phyloP scores from a whole-genome alignment of 768 basidiomycete species.

The Panaeolus cyanescens region DNA sequence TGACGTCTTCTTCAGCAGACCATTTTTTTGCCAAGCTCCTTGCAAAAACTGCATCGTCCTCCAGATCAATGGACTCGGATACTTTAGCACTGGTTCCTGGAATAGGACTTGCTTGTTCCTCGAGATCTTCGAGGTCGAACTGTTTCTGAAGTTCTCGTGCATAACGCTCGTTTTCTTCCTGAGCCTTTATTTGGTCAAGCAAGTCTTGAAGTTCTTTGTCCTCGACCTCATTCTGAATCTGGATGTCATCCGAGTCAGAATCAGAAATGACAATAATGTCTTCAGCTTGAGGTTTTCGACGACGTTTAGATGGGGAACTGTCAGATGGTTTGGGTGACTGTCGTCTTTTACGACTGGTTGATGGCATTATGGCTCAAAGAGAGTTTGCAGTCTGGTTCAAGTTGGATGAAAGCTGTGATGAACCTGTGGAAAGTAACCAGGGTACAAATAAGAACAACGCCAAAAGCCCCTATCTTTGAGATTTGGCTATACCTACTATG shows the following conservation, averaged over 20 bases:
- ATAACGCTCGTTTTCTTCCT: conserved; percentile 44
- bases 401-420: background rate
- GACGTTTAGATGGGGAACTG: conserved; percentile 12
- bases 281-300: conserved; percentile 18
- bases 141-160: conserved; percentile 36
- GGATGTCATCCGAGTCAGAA: conserved; percentile 35
- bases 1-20: conserved; percentile 23
- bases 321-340: conserved; percentile 2
- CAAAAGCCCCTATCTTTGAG: background rate
- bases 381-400: background rate
- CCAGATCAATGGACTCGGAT: conserved; percentile 13
- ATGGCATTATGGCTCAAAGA: conserved; percentile 7
- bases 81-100: background rate
- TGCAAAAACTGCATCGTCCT: conserved; percentile 40
- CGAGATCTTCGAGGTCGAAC: conserved; percentile 15
- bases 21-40: conserved; percentile 42
- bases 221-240: conserved; percentile 20
- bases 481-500: background rate
- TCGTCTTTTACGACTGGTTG: conserved; percentile 11
- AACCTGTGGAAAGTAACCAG: too few species aligned
- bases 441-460: background rate
- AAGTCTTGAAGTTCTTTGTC: conserved; percentile 35
- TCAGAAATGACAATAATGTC: conserved; percentile 26
- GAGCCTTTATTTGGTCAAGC: conserved; percentile 41
- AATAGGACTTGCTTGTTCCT: background rate